Conservation (phyloP, 495 filamentous ascomycete genomes). For the Podospora pseudocomata region DNA sequence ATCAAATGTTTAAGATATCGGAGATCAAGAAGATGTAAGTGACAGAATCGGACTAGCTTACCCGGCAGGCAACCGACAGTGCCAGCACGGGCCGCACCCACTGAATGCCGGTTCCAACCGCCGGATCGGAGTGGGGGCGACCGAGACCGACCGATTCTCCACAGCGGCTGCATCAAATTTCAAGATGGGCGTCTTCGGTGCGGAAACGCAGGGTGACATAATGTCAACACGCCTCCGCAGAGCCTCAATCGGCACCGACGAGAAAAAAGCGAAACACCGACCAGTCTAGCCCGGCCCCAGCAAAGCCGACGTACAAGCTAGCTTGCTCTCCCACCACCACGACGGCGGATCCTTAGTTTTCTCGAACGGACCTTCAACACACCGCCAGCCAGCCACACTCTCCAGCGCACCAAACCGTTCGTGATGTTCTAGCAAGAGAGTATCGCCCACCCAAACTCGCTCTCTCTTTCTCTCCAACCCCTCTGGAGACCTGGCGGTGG, state of each 20-base stretch:
- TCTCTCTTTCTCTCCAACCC: not conserved
- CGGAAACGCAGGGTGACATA: slow-evolving; percentile 20
- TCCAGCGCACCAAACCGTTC: not conserved
- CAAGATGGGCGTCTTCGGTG: not conserved
- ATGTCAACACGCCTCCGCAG: slow-evolving; percentile 7
- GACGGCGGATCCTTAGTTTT: not conserved
- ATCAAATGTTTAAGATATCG: too few relatives aligned
- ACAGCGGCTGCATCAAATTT: slow-evolving; percentile 11
- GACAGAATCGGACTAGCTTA: not conserved
- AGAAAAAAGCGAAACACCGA: not conserved
- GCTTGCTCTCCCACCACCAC: not conserved
- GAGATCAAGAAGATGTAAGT: not conserved
- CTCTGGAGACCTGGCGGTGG: slow-evolving; percentile 8
- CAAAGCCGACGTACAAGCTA: not conserved
- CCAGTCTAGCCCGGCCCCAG: not conserved
- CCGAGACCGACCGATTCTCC: slow-evolving; percentile 8
- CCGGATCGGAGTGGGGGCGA: slow-evolving; percentile 9
- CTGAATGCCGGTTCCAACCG: slow-evolving; percentile 20
- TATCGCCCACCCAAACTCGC: slow-evolving; percentile 1
- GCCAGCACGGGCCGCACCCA: not conserved
- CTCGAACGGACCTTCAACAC: not conserved
- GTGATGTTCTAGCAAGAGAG: slow-evolving; percentile 16
- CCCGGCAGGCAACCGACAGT: not conserved
- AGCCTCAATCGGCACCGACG: not conserved
- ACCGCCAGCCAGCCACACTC: not conserved